Evolutionary conservation across 257 asterid genomes (phyloP).

Genomic region (Solanum ahanhuiri): DNA sequence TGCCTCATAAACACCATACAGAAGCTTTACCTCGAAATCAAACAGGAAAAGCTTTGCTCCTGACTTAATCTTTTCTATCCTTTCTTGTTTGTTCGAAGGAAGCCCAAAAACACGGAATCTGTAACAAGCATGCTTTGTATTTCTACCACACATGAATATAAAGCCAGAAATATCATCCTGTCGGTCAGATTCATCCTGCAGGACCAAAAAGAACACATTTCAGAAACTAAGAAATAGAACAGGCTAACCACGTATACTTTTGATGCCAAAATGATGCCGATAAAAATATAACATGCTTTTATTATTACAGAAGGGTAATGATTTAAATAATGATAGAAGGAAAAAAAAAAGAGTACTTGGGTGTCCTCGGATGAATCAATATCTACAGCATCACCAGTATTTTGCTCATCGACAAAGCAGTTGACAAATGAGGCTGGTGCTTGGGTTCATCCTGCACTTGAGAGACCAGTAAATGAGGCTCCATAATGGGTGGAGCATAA

Average conservation of each 20-base stretch:
- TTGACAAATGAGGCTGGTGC: constrained; percentile 8
- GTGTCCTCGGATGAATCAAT: background rate
- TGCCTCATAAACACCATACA: constrained; percentile 72
- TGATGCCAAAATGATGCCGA: background rate
- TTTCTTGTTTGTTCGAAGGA: constrained; percentile 33
- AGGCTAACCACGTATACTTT: background rate
- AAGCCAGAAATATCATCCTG: constrained; percentile 32
- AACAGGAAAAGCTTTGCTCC: constrained; percentile 65
- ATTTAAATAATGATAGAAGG: background rate
- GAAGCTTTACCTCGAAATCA: constrained; percentile 48
- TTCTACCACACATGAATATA: constrained; percentile 57
- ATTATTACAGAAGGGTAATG: background rate
- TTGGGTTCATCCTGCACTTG: constrained; percentile 14
- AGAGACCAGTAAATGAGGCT: constrained; percentile 11
- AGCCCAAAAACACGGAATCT: constrained; percentile 74
- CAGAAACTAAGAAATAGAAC: background rate
- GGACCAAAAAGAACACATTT: background rate
- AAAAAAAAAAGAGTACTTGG: background rate
- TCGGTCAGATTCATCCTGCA: background rate
- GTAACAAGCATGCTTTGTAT: constrained; percentile 54
- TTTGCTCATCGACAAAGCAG: background rate
- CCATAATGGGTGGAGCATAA: constrained; percentile 8
- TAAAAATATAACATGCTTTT: background rate
- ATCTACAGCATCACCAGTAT: background rate
- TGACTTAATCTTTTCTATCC: constrained; percentile 42